Conservation (phyloP, 306 rosid species). For the Castanea mollissima region DNA sequence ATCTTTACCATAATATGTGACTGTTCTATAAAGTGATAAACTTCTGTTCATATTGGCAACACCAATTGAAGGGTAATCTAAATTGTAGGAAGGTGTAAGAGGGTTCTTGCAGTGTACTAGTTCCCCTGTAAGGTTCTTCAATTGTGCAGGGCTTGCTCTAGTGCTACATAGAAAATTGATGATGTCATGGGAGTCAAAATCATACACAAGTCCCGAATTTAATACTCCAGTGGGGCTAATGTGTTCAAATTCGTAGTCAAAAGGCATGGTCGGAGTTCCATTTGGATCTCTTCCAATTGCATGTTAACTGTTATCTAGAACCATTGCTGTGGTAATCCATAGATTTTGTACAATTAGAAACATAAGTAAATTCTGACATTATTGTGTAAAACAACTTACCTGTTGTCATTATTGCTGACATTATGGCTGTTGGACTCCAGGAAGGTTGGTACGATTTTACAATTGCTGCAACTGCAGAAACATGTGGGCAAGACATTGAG, state of each 20-base stretch:
- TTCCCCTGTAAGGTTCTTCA: constrained; percentile 52
- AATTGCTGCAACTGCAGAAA: constrained; percentile 57
- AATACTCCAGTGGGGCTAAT: constrained; percentile 55
- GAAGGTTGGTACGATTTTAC: constrained; percentile 47
- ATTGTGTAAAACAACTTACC: constrained; percentile 23
- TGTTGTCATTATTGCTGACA: constrained; percentile 65
- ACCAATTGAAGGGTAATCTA: constrained; percentile 71
- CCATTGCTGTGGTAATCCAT: constrained; percentile 38
- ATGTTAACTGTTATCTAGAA: constrained; percentile 37
- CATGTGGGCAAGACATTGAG: constrained; percentile 69
- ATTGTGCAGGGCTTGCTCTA: constrained; percentile 51
- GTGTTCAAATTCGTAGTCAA: constrained; percentile 66
- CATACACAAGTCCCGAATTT: constrained; percentile 57
- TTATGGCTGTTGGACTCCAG: constrained; percentile 70
- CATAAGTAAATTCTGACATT: background rate
- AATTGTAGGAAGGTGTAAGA: constrained; percentile 50
- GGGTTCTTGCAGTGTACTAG: constrained; percentile 37
- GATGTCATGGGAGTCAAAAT: constrained; percentile 53
- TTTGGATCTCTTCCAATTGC: constrained; percentile 60
- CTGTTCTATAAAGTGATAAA: constrained; percentile 51
- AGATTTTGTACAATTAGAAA: background rate
- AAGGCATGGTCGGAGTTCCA: constrained; percentile 56
- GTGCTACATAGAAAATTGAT: constrained; percentile 59
- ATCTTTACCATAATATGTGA: constrained; percentile 46
- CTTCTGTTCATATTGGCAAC: constrained; percentile 67